A percentile compares a stretch with the other conserved stretches of the same genome.
These are phyloP conservation scores for Cordyceps pruinosa DNA, from an alignment of 2,329 filamentous ascomycete species.

Conservation along the genomic window DNA sequence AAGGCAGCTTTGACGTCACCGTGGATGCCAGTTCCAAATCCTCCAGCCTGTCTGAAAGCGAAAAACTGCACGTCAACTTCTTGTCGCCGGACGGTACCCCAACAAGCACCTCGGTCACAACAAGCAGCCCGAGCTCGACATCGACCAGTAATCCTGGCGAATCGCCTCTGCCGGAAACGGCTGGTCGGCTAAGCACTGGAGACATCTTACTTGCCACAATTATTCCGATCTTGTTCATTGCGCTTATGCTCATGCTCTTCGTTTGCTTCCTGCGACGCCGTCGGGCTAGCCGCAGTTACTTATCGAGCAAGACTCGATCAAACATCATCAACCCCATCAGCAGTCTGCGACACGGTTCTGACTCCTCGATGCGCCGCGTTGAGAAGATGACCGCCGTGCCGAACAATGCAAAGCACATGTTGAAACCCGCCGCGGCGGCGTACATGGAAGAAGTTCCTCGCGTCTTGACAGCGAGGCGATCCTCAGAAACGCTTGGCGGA, in stretches of 20 bases:
- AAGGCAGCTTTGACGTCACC: slow-evolving; percentile 25
- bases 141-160: slow-evolving; percentile 20
- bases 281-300: slow-evolving; percentile 22
- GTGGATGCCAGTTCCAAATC: slow-evolving; percentile 28
- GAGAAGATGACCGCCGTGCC: slow-evolving; percentile 15
- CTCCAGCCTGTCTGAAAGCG: slow-evolving; percentile 29
- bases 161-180: slow-evolving; percentile 13
- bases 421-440: slow-evolving; percentile 16
- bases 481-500: slow-evolving; percentile 23
- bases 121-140: slow-evolving; percentile 20
- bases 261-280: slow-evolving; percentile 29
- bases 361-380: slow-evolving; percentile 19
- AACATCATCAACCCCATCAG: slow-evolving; percentile 29
- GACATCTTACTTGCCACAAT: slow-evolving; percentile 38
- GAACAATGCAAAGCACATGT: slow-evolving; percentile 14
- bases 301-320: slow-evolving; percentile 23
- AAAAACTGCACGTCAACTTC: slow-evolving; percentile 31
- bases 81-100: slow-evolving; percentile 21
- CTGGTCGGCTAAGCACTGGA: slow-evolving; percentile 23
- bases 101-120: slow-evolving; percentile 16
- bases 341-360: slow-evolving; percentile 23
- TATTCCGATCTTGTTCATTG: slow-evolving; percentile 33
- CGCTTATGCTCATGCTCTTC: slow-evolving; percentile 27
- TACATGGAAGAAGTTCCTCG: slow-evolving; percentile 22
- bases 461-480: slow-evolving; percentile 17